phyloP scores from a whole-genome alignment of 148 eudicot genomes.

The Nyssa sinensis region DNA sequence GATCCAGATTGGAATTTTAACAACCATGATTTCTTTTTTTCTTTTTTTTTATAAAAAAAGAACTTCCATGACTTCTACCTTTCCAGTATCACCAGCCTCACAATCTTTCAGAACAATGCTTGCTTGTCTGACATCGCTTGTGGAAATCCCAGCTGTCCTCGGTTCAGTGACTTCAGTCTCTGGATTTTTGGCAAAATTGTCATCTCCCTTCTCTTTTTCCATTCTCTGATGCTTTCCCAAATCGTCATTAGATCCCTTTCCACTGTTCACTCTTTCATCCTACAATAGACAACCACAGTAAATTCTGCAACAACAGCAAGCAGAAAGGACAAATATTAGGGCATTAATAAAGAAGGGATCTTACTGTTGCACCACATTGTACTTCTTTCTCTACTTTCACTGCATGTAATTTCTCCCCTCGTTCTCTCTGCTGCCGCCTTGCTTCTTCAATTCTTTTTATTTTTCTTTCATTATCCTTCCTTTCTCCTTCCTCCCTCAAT shows the following conservation, averaged over 20 bases:
- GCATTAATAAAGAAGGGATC: constrained; percentile 12
- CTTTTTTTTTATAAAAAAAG: no score
- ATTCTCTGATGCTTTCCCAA: constrained; percentile 22
- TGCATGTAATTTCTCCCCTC: constrained; percentile 45
- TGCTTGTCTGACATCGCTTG: constrained; percentile 24
- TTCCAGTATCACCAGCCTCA: constrained; percentile 30
- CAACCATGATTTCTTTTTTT: no score
- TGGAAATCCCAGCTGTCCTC: constrained; percentile 22
- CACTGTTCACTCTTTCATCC: constrained; percentile 38
- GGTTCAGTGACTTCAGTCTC: constrained; percentile 23
- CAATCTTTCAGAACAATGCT: constrained; percentile 18
- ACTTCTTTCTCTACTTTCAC: constrained; percentile 49
- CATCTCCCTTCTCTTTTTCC: constrained; percentile 30
- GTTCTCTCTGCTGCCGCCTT: constrained; percentile 49
- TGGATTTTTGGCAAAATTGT: constrained; percentile 23
- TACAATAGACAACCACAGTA: constrained; percentile 24
- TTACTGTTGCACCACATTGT: constrained; percentile 35
- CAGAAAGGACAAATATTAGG: neutral
- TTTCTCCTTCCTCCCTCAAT: constrained; percentile 83
- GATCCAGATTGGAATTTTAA: no score
- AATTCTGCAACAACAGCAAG: constrained; percentile 19
- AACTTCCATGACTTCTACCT: constrained; percentile 30
- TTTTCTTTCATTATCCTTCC: constrained; percentile 72
- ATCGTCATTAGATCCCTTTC: constrained; percentile 30
- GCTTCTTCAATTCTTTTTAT: constrained; percentile 67